A percentile compares a stretch with the other conserved stretches of the same genome.
Conservation (phyloP, 805 yeast genomes). For the Ogataea saltuana region DNA sequence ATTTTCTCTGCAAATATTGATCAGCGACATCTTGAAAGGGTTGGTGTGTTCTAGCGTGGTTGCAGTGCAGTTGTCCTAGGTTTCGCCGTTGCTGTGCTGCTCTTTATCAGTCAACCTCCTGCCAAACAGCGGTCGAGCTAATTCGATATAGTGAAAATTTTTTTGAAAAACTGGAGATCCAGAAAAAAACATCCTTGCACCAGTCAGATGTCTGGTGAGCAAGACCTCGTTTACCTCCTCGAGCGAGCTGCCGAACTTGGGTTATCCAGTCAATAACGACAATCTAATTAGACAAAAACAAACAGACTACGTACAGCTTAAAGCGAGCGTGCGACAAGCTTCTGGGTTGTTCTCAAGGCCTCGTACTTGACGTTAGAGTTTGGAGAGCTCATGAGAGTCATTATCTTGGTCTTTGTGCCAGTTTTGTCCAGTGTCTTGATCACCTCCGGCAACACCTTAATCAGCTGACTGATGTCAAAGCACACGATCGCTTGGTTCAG, state of each 20-base stretch:
- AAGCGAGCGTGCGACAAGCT: slow-evolving; percentile 76
- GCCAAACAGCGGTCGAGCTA: too few species aligned
- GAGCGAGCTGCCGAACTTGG: too few species aligned
- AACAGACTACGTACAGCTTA: background rate
- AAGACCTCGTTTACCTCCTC: background rate
- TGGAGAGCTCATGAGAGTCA: slow-evolving; percentile 77
- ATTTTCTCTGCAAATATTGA: slow-evolving; percentile 95
- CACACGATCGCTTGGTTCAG: slow-evolving; percentile 58
- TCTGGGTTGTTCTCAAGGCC: slow-evolving; percentile 94
- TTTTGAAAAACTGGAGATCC: background rate
- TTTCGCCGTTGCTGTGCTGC: too few species aligned
- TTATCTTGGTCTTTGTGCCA: slow-evolving; percentile 74
- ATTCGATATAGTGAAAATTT: slow-evolving; percentile 2
- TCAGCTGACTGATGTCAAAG: slow-evolving; percentile 64
- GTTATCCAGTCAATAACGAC: too few species aligned
- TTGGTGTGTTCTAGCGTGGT: background rate
- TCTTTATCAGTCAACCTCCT: too few species aligned
- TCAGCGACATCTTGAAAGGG: slow-evolving; percentile 61
- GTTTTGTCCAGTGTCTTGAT: slow-evolving; percentile 50
- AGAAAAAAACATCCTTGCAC: slow-evolving; percentile 10
- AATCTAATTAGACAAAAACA: background rate
- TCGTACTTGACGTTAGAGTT: slow-evolving; percentile 91
- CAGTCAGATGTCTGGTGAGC: background rate
- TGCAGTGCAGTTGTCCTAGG: too few species aligned
- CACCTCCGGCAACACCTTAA: slow-evolving; percentile 63